Base-by-base conservation (phyloP, 768 basidiomycete genomes). In the Boletellus ananas region DNA sequence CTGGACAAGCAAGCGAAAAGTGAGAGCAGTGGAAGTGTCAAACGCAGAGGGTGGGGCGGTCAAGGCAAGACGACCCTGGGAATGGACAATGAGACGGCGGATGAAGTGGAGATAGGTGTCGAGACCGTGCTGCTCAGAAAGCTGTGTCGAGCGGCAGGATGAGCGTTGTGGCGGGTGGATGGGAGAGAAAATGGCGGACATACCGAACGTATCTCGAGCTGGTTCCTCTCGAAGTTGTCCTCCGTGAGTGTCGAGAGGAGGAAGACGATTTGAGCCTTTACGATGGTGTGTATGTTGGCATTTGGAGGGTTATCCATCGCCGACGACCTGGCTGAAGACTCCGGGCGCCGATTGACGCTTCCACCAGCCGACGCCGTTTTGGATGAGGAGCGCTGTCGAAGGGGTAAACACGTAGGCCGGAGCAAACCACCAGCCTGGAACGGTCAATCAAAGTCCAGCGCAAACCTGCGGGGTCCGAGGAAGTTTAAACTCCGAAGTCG, bases 91-190 rank as follows among this genome's bases (percentile, higher is more conserved):
- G 70, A 96, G 87, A 55, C 95, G 87, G 54, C 94, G 90, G 58
- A 99, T 90, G 75, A 96, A 96, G 72, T 99, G 94, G 56, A 93
- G 81, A 73, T 97, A 96, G 50, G 94, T 96, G 72, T 96, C 94
- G 61, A 93, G 79, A 51, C 94, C 94, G 79, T 98, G 93, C 65
- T 94, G 90, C 67, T 97, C 94, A 56, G 92, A 90, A 62, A 98
- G 83, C 95, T 98, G 71, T 42, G 59, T 43, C 63, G 43, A 51
- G 44, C 52, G 46, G 53, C 31, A 54, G 48, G 37, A 42, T 52
- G 54, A 58, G 58, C 42, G 50, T 43, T 31, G 6, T 42, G 37
- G 50, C 10, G 31, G 16, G 37, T 49, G 53, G 49, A 44, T 34
- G 42, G 46, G 51, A 52, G 45, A 52, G 45, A 61, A 56, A 52